Conservation (phyloP, 2,329 filamentous ascomycete genomes). For the Uncinocarpus reesii region DNA sequence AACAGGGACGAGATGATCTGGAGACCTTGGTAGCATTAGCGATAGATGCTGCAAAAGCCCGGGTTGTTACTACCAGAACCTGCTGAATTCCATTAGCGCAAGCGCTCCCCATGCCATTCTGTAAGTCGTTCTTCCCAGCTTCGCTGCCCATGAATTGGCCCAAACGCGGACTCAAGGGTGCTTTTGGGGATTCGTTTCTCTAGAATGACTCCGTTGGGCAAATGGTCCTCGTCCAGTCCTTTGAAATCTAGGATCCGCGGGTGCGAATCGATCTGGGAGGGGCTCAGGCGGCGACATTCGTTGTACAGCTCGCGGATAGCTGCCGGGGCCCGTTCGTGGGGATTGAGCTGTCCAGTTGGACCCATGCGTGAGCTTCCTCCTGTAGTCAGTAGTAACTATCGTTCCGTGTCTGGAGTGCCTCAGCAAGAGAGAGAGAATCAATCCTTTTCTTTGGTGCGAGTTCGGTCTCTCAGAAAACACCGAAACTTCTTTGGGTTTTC, state of each 20-base stretch:
- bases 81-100: constrained; percentile 30
- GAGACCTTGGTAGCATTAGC: constrained; percentile 51
- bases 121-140: constrained; percentile 10
- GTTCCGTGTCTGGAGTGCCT: too few relatives aligned
- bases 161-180: constrained; percentile 25
- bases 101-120: constrained; percentile 20
- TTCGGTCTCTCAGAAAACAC: neutral
- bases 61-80: constrained; percentile 26
- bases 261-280: constrained; percentile 43
- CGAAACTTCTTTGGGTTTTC: neutral
- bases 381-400: too few relatives aligned
- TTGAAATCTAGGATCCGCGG: constrained; percentile 48
- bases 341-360: constrained; percentile 46
- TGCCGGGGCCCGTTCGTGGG: constrained; percentile 66
- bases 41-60: neutral
- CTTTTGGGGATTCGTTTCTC: constrained; percentile 24
- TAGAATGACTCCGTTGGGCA: constrained; percentile 23
- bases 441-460: neutral
- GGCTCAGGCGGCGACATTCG: constrained; percentile 53
- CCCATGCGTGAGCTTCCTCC: neutral
- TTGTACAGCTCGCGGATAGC: constrained; percentile 65
- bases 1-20: constrained; percentile 66
- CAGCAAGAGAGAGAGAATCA: too few relatives aligned
- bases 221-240: constrained; percentile 28
- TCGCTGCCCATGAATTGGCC: constrained; percentile 23